A percentile compares a stretch with the other conserved stretches of the same genome.
Evolutionary conservation across 1,284 basidiomycete species (phyloP).

Genomic region (Xerocomus amazonicus): DNA sequence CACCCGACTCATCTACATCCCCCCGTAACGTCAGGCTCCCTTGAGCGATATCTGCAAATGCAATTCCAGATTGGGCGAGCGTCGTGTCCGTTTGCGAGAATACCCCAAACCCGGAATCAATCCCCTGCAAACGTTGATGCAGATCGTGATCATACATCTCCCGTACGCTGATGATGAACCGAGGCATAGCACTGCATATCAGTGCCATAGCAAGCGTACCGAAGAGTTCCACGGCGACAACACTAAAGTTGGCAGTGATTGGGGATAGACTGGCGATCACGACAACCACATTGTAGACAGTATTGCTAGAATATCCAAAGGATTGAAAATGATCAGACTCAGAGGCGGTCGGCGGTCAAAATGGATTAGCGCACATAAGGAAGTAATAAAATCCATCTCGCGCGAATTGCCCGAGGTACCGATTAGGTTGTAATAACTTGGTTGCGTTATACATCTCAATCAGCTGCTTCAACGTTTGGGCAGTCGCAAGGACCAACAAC

Average conservation of each 20-base stretch:
- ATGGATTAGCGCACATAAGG: conserved; percentile 9
- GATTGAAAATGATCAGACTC: too few species aligned
- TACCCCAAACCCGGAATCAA: not conserved
- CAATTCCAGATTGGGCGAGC: not conserved
- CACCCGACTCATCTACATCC: not conserved
- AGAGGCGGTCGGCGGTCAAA: too few species aligned
- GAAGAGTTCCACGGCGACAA: not conserved
- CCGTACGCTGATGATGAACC: not conserved
- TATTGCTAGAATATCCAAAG: not conserved
- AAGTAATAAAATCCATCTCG: conserved; percentile 19
- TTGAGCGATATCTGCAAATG: not conserved
- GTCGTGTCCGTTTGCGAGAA: not conserved
- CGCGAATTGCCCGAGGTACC: conserved; percentile 5
- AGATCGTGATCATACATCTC: not conserved
- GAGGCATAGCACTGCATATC: not conserved
- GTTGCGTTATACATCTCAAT: conserved; percentile 13
- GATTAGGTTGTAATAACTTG: conserved; percentile 10
- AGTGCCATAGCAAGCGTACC: not conserved
- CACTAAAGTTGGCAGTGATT: not conserved
- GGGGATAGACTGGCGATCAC: not conserved
- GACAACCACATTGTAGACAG: not conserved
- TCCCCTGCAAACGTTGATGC: not conserved
- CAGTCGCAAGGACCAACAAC: conserved; percentile 10
- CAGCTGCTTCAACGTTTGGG: conserved; percentile 2
- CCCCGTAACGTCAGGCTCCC: not conserved